Conservation (phyloP, 768 basidiomycete species). For the Mycena rebaudengoi region DNA sequence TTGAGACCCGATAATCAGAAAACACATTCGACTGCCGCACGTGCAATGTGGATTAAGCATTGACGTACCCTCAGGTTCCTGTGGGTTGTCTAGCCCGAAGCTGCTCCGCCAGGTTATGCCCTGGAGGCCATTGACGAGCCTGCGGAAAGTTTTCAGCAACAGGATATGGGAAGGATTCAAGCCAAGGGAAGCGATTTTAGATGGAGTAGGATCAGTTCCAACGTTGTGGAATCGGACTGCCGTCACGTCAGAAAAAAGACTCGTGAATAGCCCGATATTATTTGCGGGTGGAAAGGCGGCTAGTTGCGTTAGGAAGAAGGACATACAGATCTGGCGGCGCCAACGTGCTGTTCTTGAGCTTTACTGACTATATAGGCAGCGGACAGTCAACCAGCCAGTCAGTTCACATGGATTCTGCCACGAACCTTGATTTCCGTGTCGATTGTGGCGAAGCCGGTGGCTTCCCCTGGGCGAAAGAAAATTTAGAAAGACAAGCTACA, state of each 20-base stretch:
- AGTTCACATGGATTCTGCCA: neutral
- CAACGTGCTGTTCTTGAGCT: slow-evolving; percentile 61
- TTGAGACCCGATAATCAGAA: slow-evolving; percentile 30
- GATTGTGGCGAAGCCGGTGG: slow-evolving; percentile 63
- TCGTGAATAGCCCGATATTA: slow-evolving; percentile 15
- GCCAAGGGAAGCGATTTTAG: no score
- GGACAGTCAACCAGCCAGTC: no score
- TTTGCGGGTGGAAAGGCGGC: neutral
- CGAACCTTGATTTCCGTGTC: slow-evolving; percentile 66
- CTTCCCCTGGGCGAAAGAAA: no score
- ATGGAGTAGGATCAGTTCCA: neutral
- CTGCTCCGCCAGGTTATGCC: slow-evolving; percentile 73
- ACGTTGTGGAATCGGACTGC: neutral
- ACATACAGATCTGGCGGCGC: slow-evolving; percentile 70
- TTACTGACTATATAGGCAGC: slow-evolving; percentile 47
- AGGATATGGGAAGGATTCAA: no score
- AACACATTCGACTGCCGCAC: no score
- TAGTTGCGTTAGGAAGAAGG: neutral
- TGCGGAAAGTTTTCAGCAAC: no score
- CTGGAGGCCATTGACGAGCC: no score
- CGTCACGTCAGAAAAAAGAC: neutral
- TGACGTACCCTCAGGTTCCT: slow-evolving; percentile 63
- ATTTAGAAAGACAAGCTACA: no score
- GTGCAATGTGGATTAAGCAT: neutral
- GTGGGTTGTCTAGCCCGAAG: slow-evolving; percentile 60